These are phyloP conservation scores for Hansenula anomala DNA, from an alignment of 1,139 yeast species.

Conservation along the genomic window DNA sequence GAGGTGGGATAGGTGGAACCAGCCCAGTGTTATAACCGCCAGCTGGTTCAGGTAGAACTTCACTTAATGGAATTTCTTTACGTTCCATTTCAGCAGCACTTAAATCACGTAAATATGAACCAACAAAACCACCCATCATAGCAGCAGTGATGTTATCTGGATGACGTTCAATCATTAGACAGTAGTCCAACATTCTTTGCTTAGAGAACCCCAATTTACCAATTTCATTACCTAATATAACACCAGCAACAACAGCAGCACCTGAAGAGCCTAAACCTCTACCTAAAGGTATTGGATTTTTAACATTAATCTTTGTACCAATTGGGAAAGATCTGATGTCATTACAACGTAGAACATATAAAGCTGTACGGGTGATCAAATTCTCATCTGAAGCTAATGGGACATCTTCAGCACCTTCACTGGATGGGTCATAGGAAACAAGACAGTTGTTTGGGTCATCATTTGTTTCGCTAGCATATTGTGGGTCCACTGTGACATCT, in stretches of 20 bases:
- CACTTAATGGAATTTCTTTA: slow-evolving; percentile 78
- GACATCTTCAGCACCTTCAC: slow-evolving; percentile 71
- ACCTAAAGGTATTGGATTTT: slow-evolving; percentile 91
- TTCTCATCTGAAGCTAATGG: slow-evolving; percentile 75
- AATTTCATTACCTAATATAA: slow-evolving; percentile 81
- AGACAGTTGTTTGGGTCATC: slow-evolving; percentile 65
- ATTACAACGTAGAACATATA: slow-evolving; percentile 84
- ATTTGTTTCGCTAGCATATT: slow-evolving; percentile 39
- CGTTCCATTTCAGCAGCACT: slow-evolving; percentile 63
- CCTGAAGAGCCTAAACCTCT: slow-evolving; percentile 98
- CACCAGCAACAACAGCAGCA: slow-evolving; percentile 97
- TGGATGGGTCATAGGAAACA: slow-evolving; percentile 63
- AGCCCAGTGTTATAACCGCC: slow-evolving; percentile 63
- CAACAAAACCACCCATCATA: slow-evolving; percentile 98
- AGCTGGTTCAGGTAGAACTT: slow-evolving; percentile 75
- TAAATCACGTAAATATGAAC: slow-evolving; percentile 84
- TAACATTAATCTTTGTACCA: slow-evolving; percentile 79
- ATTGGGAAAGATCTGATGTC: slow-evolving; percentile 67
- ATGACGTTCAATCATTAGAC: slow-evolving; percentile 95
- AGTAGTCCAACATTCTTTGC: slow-evolving; percentile 85
- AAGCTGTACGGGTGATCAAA: slow-evolving; percentile 86
- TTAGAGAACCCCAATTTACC: slow-evolving; percentile 71
- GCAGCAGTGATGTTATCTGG: slow-evolving; percentile 99
- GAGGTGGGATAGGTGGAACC: slow-evolving; percentile 80
- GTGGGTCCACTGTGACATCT: slow-evolving; percentile 57